Base-by-base conservation (phyloP, 441 rosid genomes). In the Erodium trifolium region DNA sequence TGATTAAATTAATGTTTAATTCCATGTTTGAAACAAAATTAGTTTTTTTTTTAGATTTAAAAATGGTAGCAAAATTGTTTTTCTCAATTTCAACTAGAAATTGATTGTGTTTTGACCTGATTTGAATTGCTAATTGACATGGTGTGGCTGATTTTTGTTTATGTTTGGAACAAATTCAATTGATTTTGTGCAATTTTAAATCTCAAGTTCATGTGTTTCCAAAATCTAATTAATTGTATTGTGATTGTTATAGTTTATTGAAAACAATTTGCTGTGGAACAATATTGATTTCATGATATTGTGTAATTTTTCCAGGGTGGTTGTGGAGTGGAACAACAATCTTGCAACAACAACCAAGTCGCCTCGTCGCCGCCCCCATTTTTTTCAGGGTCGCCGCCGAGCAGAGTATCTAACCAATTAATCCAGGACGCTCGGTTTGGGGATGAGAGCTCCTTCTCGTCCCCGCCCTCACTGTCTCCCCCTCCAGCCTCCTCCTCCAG, bases 371-470 rank as follows among this genome's bases (percentile, higher is more conserved):
- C 96, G 27, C 27, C 27, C 79, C 83, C 88, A 7, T 89, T 84
- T 79, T 89, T 91, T 75, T 77, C 88, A 13, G 98, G 97, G 82
- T 93, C 98, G 74, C 98, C 98, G 71, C 98, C 98, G 60, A 83
- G 92, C 85, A 88, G 98, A 89, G 97, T 91, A 72, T 83, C 95
- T 87, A 93, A 93, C 91, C 98, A 97, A 68, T 70, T 93, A 82
- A 89, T 89, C 78, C 92, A 84, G 70, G 98, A 93, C 66, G 86
- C 89, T 51, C 80, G 85, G 67, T 93, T 93, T 43, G 80, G 82
- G 70, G 85, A 86, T 1, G 88, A 87, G 78, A 78, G 79, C 37
- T 34, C 37, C 74, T 5, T 51, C 59, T 51, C 59, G 17, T 10
- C 80, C 70, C 79, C 86, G 2, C 73, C 77, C 14, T 65, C 86